phyloP scores from a whole-genome alignment of 805 yeast species.

The Wickerhamiella kazuoi region DNA sequence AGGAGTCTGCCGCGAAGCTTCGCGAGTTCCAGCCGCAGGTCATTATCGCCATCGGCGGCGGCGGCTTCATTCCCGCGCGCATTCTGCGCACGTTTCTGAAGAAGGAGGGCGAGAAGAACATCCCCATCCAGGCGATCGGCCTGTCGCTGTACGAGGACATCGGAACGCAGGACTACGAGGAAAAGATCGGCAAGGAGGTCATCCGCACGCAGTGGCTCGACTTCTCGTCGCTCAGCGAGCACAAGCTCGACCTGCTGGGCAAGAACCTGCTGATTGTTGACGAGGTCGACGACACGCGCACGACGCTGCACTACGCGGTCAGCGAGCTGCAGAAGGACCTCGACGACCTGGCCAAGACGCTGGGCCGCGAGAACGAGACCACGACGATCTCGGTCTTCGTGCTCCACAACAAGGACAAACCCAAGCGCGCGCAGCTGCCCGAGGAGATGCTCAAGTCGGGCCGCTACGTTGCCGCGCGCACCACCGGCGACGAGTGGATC shows the following conservation, averaged over 20 bases:
- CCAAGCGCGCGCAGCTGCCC: slow-evolving; percentile 60
- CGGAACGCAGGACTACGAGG: slow-evolving; percentile 31
- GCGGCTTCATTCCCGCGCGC: slow-evolving; percentile 96
- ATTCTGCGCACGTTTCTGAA: slow-evolving; percentile 85
- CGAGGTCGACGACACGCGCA: slow-evolving; percentile 85
- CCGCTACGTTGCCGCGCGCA: slow-evolving; percentile 54
- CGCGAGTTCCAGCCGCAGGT: slow-evolving; percentile 63
- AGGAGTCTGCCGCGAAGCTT: slow-evolving; percentile 40
- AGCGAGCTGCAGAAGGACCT: slow-evolving; percentile 57
- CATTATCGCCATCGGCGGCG: slow-evolving; percentile 88
- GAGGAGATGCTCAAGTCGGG: slow-evolving; percentile 42
- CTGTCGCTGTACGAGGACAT: slow-evolving; percentile 79
- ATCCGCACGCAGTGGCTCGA: slow-evolving; percentile 84
- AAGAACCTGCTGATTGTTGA: slow-evolving; percentile 69
- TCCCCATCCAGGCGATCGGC: slow-evolving; percentile 88
- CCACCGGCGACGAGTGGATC: slow-evolving; percentile 66
- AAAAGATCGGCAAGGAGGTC: slow-evolving; percentile 58
- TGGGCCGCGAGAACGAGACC: slow-evolving; percentile 39
- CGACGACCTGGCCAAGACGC: slow-evolving; percentile 36
- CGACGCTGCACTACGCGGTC: slow-evolving; percentile 72
- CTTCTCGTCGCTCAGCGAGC: slow-evolving; percentile 50
- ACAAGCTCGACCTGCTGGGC: slow-evolving; percentile 61
- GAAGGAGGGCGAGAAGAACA: slow-evolving; percentile 41
- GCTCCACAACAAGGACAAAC: slow-evolving; percentile 67
- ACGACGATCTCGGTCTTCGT: slow-evolving; percentile 65